phyloP scores from a whole-genome alignment of 495 filamentous ascomycete species.

The Hyaloscypha hepaticicola region DNA sequence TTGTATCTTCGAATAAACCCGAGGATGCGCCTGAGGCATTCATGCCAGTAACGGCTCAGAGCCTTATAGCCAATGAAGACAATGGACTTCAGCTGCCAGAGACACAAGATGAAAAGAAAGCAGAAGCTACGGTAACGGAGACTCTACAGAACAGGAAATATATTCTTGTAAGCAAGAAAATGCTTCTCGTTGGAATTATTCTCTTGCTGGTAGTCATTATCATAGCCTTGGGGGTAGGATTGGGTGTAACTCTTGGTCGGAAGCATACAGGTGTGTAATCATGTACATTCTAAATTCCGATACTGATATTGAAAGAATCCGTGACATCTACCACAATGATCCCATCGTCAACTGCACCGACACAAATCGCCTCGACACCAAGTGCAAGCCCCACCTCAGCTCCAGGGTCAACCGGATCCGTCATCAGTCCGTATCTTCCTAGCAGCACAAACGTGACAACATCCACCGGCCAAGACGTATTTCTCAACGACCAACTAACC shows the following conservation, averaged over 20 bases:
- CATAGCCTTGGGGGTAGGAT: neutral
- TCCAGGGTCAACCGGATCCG: neutral
- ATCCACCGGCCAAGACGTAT: neutral
- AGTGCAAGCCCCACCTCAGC: neutral
- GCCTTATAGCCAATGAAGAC: neutral
- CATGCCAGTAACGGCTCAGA: neutral
- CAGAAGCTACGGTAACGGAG: neutral
- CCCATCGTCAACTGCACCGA: neutral
- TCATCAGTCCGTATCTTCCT: neutral
- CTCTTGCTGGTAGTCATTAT: neutral
- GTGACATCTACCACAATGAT: too few relatives aligned
- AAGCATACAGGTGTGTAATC: neutral
- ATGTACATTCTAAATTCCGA: neutral
- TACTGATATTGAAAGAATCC: neutral
- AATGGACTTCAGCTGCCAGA: neutral
- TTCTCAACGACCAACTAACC: neutral
- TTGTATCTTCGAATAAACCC: neutral
- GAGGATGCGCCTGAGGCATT: neutral
- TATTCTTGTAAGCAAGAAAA: neutral
- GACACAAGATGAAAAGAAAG: neutral
- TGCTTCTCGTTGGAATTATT: neutral
- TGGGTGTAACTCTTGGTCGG: neutral
- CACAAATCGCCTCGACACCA: neutral
- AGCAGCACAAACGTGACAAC: neutral
- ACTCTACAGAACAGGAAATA: neutral